Evolutionary conservation across 2,329 filamentous ascomycete genomes (phyloP), one percentile per base, ranked within the genome.

Genomic region (Pyrenophora graminea): DNA sequence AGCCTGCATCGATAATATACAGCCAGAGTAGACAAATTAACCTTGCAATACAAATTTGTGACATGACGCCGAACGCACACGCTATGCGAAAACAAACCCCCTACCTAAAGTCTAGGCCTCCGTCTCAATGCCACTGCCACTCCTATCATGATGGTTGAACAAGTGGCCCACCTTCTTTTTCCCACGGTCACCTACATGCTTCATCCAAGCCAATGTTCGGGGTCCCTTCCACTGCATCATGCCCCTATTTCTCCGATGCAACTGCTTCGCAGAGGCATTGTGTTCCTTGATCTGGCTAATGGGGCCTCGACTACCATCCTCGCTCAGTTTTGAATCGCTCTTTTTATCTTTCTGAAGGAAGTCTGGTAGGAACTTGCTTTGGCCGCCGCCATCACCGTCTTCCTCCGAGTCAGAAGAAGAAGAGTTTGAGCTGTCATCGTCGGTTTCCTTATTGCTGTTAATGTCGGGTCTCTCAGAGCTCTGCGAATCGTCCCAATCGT

Each of bases 151-250:
- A 66, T 88, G 84, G 42, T 84, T 78, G 58, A 89, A 84, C 17
- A 78, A 32, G 3, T 73, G 69, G 33, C 67, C 66, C 3, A 81
- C 63, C 53, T 75, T 74, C 38, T 75, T 70, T 59, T 78, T 77
- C 3, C 81, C 75, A 23, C 79, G 73, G 53, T 80, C 78, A 1
- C 84, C 79, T 48, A 84, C 83, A 33, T 84, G 81, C 63, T 84
- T 82, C 51, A 86, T 78, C 70, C 81, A 82, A 62, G 85, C 82
- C 51, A 76, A 72, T 46, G 72, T 84, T 67, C 77, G 77, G 17
- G 78, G 81, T 63, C 81, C 69, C 77, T 80, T 82, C 84, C 86
- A 91, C 73, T 91, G 88, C 88, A 91, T 91, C 34, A 88, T 66
- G 0, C 88, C 88, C 18, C 85, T 75, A 63, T 91, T 85, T 65